Percentiles rank a stretch among this genome's conserved stretches.
Evolutionary conservation across 1,139 yeast species (phyloP).

Genomic region (Pneumocystis canis): DNA sequence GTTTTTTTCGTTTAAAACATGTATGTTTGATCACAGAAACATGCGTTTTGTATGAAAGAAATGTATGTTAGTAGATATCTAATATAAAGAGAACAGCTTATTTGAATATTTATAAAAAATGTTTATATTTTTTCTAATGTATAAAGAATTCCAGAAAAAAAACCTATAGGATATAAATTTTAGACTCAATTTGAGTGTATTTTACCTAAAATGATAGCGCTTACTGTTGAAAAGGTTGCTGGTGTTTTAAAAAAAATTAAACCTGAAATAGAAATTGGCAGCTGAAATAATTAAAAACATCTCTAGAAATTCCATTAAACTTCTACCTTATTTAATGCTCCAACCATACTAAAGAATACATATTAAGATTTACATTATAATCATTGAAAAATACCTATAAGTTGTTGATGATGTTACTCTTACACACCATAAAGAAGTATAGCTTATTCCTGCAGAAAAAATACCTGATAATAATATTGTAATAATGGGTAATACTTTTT

Average conservation of each 20-base stretch:
- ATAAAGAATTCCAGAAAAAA: conserved; percentile 85
- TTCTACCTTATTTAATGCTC: conserved; percentile 69
- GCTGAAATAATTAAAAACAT: conserved; percentile 19
- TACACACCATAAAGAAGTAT: conserved; percentile 99
- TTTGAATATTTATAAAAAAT: not conserved
- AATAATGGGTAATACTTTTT: conserved; percentile 48
- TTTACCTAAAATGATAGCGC: conserved; percentile 39
- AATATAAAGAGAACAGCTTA: not conserved
- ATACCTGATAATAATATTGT: conserved; percentile 89
- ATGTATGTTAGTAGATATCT: not conserved
- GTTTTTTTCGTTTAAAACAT: not conserved
- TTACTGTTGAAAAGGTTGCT: conserved; percentile 77
- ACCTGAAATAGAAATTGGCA: conserved; percentile 93
- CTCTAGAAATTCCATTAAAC: not conserved
- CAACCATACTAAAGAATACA: conserved; percentile 58
- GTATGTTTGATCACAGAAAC: not conserved
- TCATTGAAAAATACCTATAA: conserved; percentile 31
- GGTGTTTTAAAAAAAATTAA: conserved; percentile 88
- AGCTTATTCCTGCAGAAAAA: conserved; percentile 89
- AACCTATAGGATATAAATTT: conserved; percentile 48
- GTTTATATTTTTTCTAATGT: conserved; percentile 36
- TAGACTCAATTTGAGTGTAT: not conserved
- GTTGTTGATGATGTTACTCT: conserved; percentile 97
- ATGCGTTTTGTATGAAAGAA: not conserved
- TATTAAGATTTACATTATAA: not conserved